These are phyloP conservation scores for Mucor racemosus DNA, from an alignment of 371 early-diverging fungal genomes.

Conservation along the genomic window DNA sequence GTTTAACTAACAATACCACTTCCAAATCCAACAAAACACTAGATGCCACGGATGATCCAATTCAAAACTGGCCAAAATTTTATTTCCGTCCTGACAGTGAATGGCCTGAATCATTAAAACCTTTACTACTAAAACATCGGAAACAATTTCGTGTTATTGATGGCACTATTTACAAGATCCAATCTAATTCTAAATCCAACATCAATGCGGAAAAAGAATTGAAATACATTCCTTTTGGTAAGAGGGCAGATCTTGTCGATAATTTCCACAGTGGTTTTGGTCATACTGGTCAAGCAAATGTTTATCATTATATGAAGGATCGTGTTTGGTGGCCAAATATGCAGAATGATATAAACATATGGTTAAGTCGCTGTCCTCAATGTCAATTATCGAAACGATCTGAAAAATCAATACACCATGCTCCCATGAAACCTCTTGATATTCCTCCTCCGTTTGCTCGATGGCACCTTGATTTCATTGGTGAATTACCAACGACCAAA, in stretches of 20 bases:
- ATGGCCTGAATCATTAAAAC: background rate
- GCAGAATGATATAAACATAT: constrained; percentile 7
- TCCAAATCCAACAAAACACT: too few species aligned
- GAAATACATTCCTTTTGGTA: constrained; percentile 8
- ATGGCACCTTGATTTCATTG: constrained; percentile 29
- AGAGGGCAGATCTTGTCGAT: constrained; percentile 19
- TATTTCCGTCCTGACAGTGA: background rate
- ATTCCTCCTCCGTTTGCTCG: constrained; percentile 13
- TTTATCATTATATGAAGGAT: constrained; percentile 11
- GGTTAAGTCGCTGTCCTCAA: constrained; percentile 14
- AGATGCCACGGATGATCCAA: background rate
- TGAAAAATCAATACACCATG: too few species aligned
- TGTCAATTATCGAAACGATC: constrained; percentile 20
- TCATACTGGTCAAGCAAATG: constrained; percentile 9
- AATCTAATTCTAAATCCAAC: background rate
- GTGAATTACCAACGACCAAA: constrained; percentile 19
- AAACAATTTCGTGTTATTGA: background rate
- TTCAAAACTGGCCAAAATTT: background rate
- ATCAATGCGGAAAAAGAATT: background rate
- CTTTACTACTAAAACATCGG: background rate
- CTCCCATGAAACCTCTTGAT: constrained; percentile 16
- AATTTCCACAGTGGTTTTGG: constrained; percentile 20
- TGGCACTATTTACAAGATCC: background rate
- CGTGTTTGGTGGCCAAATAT: constrained; percentile 24
- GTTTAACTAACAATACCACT: too few species aligned